These are phyloP conservation scores for Vanrija sp. DNA, from an alignment of 1,284 basidiomycete species.

Conservation along the genomic window DNA sequence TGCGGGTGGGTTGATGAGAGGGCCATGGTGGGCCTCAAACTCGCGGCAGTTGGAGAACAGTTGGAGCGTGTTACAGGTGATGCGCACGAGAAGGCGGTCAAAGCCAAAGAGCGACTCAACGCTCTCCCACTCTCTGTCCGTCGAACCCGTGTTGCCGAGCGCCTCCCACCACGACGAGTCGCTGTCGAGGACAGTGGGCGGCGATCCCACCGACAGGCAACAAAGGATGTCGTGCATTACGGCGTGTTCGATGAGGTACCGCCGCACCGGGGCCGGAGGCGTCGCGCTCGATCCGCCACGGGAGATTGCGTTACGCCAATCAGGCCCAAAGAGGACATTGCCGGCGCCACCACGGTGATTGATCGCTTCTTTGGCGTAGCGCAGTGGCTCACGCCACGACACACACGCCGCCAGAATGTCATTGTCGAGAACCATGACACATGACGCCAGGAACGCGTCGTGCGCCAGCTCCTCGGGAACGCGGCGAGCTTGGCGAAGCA, in stretches of 20 bases:
- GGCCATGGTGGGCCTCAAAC: constrained; percentile 19
- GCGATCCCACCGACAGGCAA: constrained; percentile 24
- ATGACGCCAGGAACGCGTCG: constrained; percentile 32
- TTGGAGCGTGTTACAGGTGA: constrained; percentile 13
- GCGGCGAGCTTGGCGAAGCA: constrained; percentile 26
- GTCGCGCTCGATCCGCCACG: not conserved
- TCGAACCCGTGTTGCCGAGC: constrained; percentile 15
- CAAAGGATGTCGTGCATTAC: constrained; percentile 30
- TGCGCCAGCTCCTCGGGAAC: constrained; percentile 24
- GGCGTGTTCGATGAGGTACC: constrained; percentile 31
- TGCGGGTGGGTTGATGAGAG: constrained; percentile 14
- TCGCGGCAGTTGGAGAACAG: constrained; percentile 14
- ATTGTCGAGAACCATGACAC: constrained; percentile 24
- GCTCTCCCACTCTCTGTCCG: constrained; percentile 25
- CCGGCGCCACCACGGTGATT: constrained; percentile 31
- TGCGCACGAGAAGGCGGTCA: constrained; percentile 25
- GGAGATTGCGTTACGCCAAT: constrained; percentile 9
- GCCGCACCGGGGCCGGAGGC: constrained; percentile 4
- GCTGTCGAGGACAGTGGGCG: constrained; percentile 20
- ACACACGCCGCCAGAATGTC: constrained; percentile 32
- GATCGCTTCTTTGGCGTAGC: constrained; percentile 25
- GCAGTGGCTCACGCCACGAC: constrained; percentile 33
- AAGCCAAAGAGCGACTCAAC: constrained; percentile 30
- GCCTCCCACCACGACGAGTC: constrained; percentile 32
- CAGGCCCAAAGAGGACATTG: constrained; percentile 24